These are phyloP conservation scores for Suillus lakei DNA, from an alignment of 768 basidiomycete species.

Conservation along the genomic window DNA sequence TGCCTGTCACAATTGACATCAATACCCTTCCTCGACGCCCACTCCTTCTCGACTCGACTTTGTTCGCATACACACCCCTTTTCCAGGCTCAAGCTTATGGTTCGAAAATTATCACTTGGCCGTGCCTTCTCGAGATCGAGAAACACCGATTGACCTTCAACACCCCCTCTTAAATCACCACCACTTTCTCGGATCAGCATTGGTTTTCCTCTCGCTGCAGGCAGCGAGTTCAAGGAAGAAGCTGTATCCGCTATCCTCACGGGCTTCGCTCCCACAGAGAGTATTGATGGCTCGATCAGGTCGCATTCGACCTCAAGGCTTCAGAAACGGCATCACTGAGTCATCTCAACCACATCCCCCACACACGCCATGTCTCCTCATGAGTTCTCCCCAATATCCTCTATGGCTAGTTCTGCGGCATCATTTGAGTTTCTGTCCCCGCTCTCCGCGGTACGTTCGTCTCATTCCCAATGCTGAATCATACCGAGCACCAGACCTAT, in stretches of 20 bases:
- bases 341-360: not conserved
- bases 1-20: not conserved
- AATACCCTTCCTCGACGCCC: not conserved
- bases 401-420: not conserved
- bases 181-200: constrained; percentile 19
- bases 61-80: not conserved
- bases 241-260: constrained; percentile 28
- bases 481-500: constrained; percentile 12
- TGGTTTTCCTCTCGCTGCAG: constrained; percentile 24
- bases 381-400: not conserved
- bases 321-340: not conserved
- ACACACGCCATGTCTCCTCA: not conserved
- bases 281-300: not conserved
- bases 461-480: not conserved
- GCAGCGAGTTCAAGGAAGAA: constrained; percentile 34
- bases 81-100: too few relatives aligned
- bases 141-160: constrained; percentile 14
- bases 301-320: not conserved
- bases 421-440: not conserved
- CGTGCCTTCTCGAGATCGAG: constrained; percentile 4
- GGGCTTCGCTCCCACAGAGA: not conserved
- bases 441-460: not conserved
- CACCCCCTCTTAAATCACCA: constrained; percentile 18
- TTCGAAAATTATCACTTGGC: constrained; percentile 8
- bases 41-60: not conserved